Conservation (phyloP, 2,329 filamentous ascomycete species). For the Plectosphaerella sp. region DNA sequence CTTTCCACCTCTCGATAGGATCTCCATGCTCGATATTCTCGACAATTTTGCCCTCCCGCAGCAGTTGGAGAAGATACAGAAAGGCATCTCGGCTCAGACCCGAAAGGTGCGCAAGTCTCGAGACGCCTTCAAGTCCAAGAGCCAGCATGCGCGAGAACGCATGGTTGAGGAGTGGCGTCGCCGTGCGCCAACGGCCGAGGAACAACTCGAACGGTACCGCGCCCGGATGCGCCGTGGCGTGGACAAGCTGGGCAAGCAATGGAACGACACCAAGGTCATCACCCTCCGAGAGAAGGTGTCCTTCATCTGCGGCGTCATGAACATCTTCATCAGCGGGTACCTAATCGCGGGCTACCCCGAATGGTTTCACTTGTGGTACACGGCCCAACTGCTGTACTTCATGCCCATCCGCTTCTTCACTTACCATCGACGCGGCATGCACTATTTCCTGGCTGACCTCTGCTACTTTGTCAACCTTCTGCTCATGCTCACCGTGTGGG, state of each 20-base stretch:
- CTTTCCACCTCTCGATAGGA: slow-evolving; percentile 81
- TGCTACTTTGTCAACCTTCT: slow-evolving; percentile 98
- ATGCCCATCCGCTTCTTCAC: slow-evolving; percentile 94
- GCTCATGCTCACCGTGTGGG: slow-evolving; percentile 77
- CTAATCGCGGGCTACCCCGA: slow-evolving; percentile 82
- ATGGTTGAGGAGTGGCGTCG: slow-evolving; percentile 92
- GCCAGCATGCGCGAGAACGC: slow-evolving; percentile 75
- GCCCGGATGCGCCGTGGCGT: slow-evolving; percentile 83
- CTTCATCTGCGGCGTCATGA: slow-evolving; percentile 93
- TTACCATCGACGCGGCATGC: slow-evolving; percentile 87
- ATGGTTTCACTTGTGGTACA: slow-evolving; percentile 92
- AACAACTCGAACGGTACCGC: slow-evolving; percentile 87
- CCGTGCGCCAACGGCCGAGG: slow-evolving; percentile 79
- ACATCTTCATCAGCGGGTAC: slow-evolving; percentile 96
- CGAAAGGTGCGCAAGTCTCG: slow-evolving; percentile 80
- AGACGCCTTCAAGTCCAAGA: slow-evolving; percentile 71
- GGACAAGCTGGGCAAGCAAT: slow-evolving; percentile 78
- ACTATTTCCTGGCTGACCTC: slow-evolving; percentile 95
- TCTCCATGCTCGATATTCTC: slow-evolving; percentile 88
- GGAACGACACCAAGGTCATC: slow-evolving; percentile 86
- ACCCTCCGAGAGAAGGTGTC: slow-evolving; percentile 90
- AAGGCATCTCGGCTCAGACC: slow-evolving; percentile 74
- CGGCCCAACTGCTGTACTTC: slow-evolving; percentile 81
- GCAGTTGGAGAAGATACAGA: slow-evolving; percentile 86
- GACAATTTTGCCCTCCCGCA: slow-evolving; percentile 91